Percentiles rank a stretch among this genome's conserved stretches.
Conservation (phyloP, 2,329 filamentous ascomycete species). For the Sporothrix globosa region DNA sequence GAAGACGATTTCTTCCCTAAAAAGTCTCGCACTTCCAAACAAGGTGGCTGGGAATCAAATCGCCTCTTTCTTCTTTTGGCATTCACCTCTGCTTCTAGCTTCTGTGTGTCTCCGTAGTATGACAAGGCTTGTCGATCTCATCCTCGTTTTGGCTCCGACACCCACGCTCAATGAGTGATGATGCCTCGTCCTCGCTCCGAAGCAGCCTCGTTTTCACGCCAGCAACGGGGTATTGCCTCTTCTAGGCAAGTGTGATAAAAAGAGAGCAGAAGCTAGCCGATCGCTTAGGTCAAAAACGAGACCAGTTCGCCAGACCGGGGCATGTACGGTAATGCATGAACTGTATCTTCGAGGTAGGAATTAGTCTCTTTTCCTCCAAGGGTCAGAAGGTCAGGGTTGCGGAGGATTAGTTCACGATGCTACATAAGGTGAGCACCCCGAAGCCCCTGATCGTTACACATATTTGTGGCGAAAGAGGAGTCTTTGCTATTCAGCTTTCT, state of each 20-base stretch:
- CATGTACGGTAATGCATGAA: constrained; percentile 2
- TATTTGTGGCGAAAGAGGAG: background rate
- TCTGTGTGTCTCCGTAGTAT: background rate
- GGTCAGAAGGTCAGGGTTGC: background rate
- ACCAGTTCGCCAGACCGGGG: background rate
- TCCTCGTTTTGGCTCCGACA: background rate
- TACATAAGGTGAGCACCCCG: background rate
- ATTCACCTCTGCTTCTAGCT: background rate
- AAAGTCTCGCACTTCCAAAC: background rate
- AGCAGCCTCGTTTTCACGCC: background rate
- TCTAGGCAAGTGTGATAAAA: constrained; percentile 7
- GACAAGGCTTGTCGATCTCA: constrained; percentile 6
- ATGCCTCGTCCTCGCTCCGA: background rate
- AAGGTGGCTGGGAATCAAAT: background rate
- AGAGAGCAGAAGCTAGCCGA: background rate
- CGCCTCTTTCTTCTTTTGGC: background rate
- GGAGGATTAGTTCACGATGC: constrained; percentile 11
- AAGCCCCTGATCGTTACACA: background rate
- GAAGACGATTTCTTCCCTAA: background rate
- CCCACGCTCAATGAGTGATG: background rate
- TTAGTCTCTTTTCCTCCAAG: background rate
- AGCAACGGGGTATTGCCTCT: constrained; percentile 18
- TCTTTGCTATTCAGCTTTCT: background rate
- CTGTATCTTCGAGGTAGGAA: background rate
- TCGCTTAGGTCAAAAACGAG: background rate